Evolutionary conservation across 305 asterid genomes (phyloP).

Genomic region (Vinca major): DNA sequence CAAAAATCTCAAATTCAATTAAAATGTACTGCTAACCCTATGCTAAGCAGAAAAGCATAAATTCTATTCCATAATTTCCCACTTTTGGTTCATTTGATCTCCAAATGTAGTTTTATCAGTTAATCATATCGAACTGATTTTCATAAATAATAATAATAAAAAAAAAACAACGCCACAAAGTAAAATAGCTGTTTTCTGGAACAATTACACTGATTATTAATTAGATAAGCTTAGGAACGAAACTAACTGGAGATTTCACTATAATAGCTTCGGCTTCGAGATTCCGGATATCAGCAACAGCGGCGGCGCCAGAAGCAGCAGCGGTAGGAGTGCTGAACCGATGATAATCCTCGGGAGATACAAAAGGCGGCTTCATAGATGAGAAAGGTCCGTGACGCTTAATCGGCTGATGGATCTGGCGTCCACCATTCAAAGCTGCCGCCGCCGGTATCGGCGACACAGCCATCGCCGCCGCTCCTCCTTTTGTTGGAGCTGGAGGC

Average conservation of each 20-base stretch:
- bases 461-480: slow-evolving; percentile 40
- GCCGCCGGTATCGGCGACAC: slow-evolving; percentile 24
- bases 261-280: slow-evolving; percentile 63
- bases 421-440: slow-evolving; percentile 22
- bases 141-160: no score
- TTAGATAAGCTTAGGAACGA: slow-evolving; percentile 8
- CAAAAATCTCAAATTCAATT: background rate
- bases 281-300: slow-evolving; percentile 34
- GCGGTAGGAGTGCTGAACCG: slow-evolving; percentile 54
- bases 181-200: background rate
- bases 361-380: slow-evolving; percentile 75
- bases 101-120: slow-evolving; percentile 6
- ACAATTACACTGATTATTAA: slow-evolving; percentile 7
- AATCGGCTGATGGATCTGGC: slow-evolving; percentile 38
- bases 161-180: no score
- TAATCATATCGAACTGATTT: slow-evolving; percentile 1
- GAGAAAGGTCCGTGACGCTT: slow-evolving; percentile 72
- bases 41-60: background rate
- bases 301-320: slow-evolving; percentile 30
- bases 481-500: slow-evolving; percentile 40
- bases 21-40: background rate
- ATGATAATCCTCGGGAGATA: slow-evolving; percentile 62
- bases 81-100: background rate
- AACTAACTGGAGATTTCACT: slow-evolving; percentile 70
- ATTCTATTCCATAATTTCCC: background rate